phyloP scores from a whole-genome alignment of 2,329 filamentous ascomycete species.

The Aureobasidium sp. region DNA sequence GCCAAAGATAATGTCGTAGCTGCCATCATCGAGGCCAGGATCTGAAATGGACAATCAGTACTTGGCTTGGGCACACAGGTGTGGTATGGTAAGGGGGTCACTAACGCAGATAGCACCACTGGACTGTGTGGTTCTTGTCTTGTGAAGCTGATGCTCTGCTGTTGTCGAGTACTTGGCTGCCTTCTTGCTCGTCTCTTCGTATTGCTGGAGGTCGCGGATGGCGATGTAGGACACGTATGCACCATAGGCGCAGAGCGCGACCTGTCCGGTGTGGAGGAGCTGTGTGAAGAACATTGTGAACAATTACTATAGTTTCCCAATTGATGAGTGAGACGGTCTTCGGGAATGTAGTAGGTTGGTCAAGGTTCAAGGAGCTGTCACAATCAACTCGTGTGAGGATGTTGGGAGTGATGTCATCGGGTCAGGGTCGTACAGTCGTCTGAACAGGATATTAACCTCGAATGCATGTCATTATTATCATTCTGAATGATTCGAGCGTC shows the following conservation, averaged over 20 bases:
- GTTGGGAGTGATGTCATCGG: neutral
- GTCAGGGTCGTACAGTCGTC: neutral
- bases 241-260: slow-evolving; percentile 34
- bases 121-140: slow-evolving; percentile 37
- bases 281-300: slow-evolving; percentile 7
- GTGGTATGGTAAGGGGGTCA: neutral
- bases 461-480: neutral
- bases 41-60: slow-evolving; percentile 16
- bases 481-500: no score
- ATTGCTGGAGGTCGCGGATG: slow-evolving; percentile 36
- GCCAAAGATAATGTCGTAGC: slow-evolving; percentile 18
- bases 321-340: neutral
- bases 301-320: neutral
- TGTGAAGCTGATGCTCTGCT: slow-evolving; percentile 33
- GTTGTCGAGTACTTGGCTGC: slow-evolving; percentile 37
- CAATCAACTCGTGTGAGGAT: neutral
- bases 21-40: slow-evolving; percentile 22
- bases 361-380: neutral
- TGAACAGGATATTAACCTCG: neutral
- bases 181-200: slow-evolving; percentile 37
- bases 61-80: no score
- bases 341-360: neutral
- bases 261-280: slow-evolving; percentile 31
- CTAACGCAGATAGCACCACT: slow-evolving; percentile 31
- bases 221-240: slow-evolving; percentile 34